These are phyloP conservation scores for Novymonas esmeraldas DNA, from an alignment of 208 protist species.

Conservation along the genomic window DNA sequence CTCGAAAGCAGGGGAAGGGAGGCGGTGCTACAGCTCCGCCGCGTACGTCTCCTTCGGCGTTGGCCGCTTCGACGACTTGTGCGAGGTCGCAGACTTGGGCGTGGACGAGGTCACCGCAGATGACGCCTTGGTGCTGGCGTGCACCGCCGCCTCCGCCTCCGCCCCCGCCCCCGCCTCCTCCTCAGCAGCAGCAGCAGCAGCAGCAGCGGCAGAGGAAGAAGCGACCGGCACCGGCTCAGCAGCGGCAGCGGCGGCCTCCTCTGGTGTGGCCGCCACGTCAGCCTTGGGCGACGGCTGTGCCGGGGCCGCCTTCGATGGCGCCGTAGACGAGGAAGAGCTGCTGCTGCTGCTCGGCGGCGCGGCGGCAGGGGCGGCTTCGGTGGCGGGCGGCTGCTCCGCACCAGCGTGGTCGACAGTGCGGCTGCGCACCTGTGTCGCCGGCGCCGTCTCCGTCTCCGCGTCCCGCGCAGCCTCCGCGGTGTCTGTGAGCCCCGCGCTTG, in stretches of 20 bases:
- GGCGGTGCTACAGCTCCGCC: slow-evolving; percentile 12
- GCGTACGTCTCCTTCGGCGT: neutral
- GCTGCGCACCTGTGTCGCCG: slow-evolving; percentile 4
- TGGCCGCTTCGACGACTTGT: neutral
- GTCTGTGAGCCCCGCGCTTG: neutral
- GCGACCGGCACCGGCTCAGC: too few species aligned
- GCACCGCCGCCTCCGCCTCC: neutral
- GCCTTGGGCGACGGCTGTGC: too few species aligned
- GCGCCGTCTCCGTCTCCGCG: slow-evolving; percentile 4
- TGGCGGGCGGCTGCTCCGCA: neutral
- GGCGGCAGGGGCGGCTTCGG: neutral
- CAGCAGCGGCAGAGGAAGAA: neutral
- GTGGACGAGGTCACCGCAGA: slow-evolving; percentile 4
- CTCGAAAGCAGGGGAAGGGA: too few species aligned
- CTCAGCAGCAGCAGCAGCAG: slow-evolving; percentile 1
- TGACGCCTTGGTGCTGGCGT: neutral
- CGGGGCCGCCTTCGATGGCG: neutral
- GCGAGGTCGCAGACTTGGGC: slow-evolving; percentile 1
- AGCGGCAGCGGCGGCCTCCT: too few species aligned
- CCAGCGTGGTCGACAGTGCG: neutral
- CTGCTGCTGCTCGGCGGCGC: neutral
- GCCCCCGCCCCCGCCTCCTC: neutral
- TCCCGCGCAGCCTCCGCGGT: neutral
- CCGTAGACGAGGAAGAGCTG: neutral
- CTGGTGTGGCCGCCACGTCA: too few species aligned